Base-by-base conservation (phyloP, 805 yeast species). In the Ogataea parapolymorpha region DNA sequence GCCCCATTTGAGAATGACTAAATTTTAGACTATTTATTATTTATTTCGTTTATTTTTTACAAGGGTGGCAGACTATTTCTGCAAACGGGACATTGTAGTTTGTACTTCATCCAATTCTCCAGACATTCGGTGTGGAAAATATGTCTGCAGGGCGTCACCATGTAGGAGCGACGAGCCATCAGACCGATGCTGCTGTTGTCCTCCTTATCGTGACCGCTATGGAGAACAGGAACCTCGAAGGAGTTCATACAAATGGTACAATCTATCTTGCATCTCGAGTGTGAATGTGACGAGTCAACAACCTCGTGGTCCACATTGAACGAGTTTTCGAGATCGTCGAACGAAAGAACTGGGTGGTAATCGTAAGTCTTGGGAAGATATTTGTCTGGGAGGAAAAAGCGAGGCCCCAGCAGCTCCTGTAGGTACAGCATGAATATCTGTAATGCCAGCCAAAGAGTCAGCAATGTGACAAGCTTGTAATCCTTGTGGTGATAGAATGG, bases 11-110 rank as follows among this genome's bases (percentile, higher is more conserved):
- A 13, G 3, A 11, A 27, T 18, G 27, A 22, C 14, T 24, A 32
- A 22, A 7, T 7, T 32, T n/a, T 18, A 6, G 7, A 25, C 25
- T 8, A 15, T 11, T 24, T 8, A 15, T 11, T 24, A 25, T 24
- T 33, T 15, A 24, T 24, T 32, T 14, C 25, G 12, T 15, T 11
- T 31, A 31, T 31, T 31, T 32, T 32, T 33, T 62, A 87, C 39
- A 85, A 66, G 1, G 96, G 96, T 2, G 97, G 97, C 29, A 91
- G 66, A 16, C 87, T 75, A 41, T 79, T 77, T 55, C 97, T 74
- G 63, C 98, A 91, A 6, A 89, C 90, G 1, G 98, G 98, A 64
- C 98, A 91, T 56, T 89, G 96, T 37, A 91, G 64, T 54, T 89
- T 86, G 59, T 87, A 85, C 59, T 81, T 77, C 96, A 91, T 88